Evolutionary conservation across 108 stramenopile genomes (phyloP).

Genomic region (Pelagomonas calceolata): DNA sequence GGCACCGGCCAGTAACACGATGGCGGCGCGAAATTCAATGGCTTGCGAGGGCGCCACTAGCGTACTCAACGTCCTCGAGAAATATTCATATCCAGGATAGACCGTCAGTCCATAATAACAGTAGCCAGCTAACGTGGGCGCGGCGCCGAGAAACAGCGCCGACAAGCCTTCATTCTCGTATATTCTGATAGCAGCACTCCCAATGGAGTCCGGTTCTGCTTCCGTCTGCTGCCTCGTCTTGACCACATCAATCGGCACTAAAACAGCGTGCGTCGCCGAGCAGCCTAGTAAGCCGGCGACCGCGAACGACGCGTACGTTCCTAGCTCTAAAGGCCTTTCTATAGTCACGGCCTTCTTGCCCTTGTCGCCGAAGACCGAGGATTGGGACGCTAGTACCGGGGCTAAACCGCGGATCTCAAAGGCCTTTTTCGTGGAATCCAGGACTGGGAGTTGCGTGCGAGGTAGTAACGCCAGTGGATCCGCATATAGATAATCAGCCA

Average conservation of each 20-base stretch:
- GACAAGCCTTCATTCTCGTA: constrained; percentile 61
- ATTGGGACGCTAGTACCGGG: background rate
- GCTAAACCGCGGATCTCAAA: background rate
- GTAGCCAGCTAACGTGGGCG: constrained; percentile 79
- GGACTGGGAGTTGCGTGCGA: background rate
- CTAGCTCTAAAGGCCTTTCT: constrained; percentile 19
- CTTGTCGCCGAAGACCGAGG: background rate
- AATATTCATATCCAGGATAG: constrained; percentile 79
- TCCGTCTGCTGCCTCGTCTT: constrained; percentile 64
- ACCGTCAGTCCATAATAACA: constrained; percentile 83
- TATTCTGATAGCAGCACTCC: constrained; percentile 39
- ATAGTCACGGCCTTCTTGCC: background rate
- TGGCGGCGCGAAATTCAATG: constrained; percentile 31
- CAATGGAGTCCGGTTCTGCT: constrained; percentile 38
- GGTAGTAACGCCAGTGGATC: background rate
- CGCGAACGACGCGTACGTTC: constrained; percentile 48
- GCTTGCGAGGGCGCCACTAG: constrained; percentile 37
- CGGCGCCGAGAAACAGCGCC: constrained; percentile 63
- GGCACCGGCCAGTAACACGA: constrained; percentile 77
- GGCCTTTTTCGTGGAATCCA: background rate
- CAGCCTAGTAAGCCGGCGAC: constrained; percentile 74
- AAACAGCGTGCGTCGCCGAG: constrained; percentile 69
- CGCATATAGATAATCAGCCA: background rate
- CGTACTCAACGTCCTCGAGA: constrained; percentile 55
- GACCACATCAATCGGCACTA: constrained; percentile 71